Percentiles rank a stretch among this genome's conserved stretches.
phyloP scores from a whole-genome alignment of 495 filamentous ascomycete species.

The Aspergillus sclerotiicarbonarius region DNA sequence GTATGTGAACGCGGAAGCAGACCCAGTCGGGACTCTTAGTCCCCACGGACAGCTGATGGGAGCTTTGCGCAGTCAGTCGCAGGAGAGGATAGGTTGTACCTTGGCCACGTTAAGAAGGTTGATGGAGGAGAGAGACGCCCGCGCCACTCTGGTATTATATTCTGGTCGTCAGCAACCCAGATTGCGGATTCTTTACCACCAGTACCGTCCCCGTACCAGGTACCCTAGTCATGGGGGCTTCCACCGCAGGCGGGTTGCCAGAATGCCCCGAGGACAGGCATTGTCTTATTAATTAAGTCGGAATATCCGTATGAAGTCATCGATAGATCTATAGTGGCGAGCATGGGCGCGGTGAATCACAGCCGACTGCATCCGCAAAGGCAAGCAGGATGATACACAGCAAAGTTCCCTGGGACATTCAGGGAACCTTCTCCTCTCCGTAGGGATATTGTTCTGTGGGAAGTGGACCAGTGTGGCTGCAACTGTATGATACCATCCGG shows the following conservation, averaged over 20 bases:
- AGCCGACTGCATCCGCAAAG: too few relatives aligned
- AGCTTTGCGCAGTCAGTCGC: neutral
- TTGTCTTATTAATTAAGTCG: too few relatives aligned
- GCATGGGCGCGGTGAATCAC: too few relatives aligned
- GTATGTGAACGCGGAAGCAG: constrained; percentile 18
- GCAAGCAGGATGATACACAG: too few relatives aligned
- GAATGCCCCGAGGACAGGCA: too few relatives aligned
- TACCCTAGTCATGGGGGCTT: neutral
- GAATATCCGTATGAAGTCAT: too few relatives aligned
- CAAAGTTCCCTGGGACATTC: too few relatives aligned
- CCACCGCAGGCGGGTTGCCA: too few relatives aligned
- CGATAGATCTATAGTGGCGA: too few relatives aligned
- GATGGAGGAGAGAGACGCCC: constrained; percentile 10
- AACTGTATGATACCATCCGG: constrained; percentile 16
- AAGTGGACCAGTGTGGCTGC: constrained; percentile 7
- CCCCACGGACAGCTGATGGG: constrained; percentile 12
- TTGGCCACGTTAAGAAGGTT: constrained; percentile 16
- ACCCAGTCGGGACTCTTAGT: constrained; percentile 22
- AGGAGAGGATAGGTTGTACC: neutral
- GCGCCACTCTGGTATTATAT: constrained; percentile 17
- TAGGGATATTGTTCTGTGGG: too few relatives aligned
- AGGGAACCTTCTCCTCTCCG: too few relatives aligned
- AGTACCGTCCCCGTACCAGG: neutral
- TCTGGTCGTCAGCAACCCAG: neutral
- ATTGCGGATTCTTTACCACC: constrained; percentile 3